A percentile compares a stretch with the other conserved stretches of the same genome.
These are phyloP conservation scores for Colletotrichum sp. DNA, from an alignment of 2,329 filamentous ascomycete species.

Conservation along the genomic window DNA sequence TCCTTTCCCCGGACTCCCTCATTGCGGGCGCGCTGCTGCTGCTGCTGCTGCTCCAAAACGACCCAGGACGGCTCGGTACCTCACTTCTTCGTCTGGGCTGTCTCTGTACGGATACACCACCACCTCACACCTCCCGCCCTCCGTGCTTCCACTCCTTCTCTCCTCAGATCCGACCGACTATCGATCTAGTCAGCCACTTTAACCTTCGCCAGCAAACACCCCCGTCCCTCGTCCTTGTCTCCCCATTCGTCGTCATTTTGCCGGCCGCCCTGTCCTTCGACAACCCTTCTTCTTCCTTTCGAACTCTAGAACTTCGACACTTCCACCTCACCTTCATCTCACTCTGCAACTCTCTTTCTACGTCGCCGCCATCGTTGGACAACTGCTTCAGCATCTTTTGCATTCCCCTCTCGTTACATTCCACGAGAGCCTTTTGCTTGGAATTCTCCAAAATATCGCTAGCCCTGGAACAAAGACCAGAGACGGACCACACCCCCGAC, in stretches of 20 bases:
- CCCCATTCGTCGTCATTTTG: conserved; percentile 20
- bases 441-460: background rate
- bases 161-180: conserved; percentile 15
- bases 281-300: conserved; percentile 19
- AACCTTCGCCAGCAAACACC: conserved; percentile 15
- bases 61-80: background rate
- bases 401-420: background rate
- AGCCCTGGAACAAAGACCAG: conserved; percentile 9
- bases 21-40: background rate
- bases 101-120: background rate
- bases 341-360: background rate
- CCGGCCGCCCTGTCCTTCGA: conserved; percentile 16
- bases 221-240: conserved; percentile 9
- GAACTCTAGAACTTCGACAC: conserved; percentile 21
- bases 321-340: conserved; percentile 7
- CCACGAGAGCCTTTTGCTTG: background rate
- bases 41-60: background rate
- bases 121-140: background rate
- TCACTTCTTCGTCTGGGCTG: background rate
- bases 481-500: background rate
- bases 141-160: background rate
- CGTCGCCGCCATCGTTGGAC: background rate
- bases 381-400: background rate
- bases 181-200: conserved; percentile 19
- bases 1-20: background rate